Evolutionary conservation across 495 filamentous ascomycete species (phyloP).

Genomic region (Choiromyces venosus): DNA sequence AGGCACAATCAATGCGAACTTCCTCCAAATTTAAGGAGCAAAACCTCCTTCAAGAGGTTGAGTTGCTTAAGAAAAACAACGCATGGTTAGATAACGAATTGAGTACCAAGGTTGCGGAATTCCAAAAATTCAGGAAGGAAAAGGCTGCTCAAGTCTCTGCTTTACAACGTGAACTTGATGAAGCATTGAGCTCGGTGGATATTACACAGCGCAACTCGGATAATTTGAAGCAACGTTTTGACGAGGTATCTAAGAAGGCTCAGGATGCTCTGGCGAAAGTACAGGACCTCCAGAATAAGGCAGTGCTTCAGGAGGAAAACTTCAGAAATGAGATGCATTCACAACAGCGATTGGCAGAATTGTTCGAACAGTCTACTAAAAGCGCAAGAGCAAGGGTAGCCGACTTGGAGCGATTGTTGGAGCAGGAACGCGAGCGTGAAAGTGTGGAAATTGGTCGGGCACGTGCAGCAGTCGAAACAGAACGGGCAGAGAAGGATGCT

Average conservation of each 20-base stretch:
- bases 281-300: constrained; percentile 76
- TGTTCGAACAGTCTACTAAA: constrained; percentile 75
- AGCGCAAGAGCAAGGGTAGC: constrained; percentile 74
- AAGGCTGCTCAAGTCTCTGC: constrained; percentile 80
- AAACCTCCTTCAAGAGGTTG: constrained; percentile 78
- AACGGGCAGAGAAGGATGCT: constrained; percentile 63
- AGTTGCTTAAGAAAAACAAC: constrained; percentile 75
- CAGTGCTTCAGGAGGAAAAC: constrained; percentile 68
- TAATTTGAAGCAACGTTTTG: constrained; percentile 68
- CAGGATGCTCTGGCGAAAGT: constrained; percentile 75
- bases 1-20: constrained; percentile 66
- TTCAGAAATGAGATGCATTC: constrained; percentile 79
- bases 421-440: constrained; percentile 72
- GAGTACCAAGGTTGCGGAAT: constrained; percentile 77
- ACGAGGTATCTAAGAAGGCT: constrained; percentile 77
- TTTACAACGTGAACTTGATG: constrained; percentile 82
- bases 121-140: constrained; percentile 88
- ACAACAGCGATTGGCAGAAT: constrained; percentile 68
- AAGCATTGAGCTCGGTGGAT: constrained; percentile 67
- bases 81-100: constrained; percentile 89
- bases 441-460: constrained; percentile 73
- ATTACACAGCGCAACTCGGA: constrained; percentile 72
- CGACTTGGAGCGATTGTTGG: constrained; percentile 70
- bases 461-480: constrained; percentile 73
- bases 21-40: constrained; percentile 83